Conservation (phyloP, 2,329 filamentous ascomycete genomes). For the Penicillium sp. region DNA sequence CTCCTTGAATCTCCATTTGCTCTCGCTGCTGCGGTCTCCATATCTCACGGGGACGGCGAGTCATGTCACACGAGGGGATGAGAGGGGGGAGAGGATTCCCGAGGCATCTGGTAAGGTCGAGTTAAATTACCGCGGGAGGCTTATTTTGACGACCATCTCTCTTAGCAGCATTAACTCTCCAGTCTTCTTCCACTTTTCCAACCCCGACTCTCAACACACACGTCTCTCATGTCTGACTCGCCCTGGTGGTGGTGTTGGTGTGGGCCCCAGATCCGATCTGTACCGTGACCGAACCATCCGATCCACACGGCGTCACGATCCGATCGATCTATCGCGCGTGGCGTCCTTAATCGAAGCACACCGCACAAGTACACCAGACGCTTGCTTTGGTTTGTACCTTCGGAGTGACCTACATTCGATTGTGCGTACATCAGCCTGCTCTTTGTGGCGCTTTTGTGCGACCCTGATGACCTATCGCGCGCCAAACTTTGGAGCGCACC, state of each 20-base stretch:
- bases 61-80: neutral
- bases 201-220: too few species aligned
- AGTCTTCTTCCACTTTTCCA: neutral
- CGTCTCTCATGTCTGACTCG: neutral
- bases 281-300: conserved; percentile 11
- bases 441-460: conserved; percentile 2
- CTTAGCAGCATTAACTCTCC: too few species aligned
- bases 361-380: neutral
- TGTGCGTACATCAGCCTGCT: neutral
- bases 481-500: neutral
- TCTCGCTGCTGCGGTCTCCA: neutral
- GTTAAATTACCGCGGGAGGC: neutral
- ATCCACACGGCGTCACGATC: conserved; percentile 12
- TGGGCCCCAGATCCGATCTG: conserved; percentile 2
- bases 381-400: neutral
- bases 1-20: neutral
- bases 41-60: neutral
- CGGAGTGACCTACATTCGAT: neutral
- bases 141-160: neutral
- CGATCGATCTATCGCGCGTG: conserved; percentile 7
- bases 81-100: neutral
- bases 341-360: neutral
- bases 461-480: conserved; percentile 2
- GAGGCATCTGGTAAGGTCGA: conserved; percentile 9
- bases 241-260: neutral